A percentile compares a stretch with the other conserved stretches of the same genome.
Conservation (phyloP, 352 stramenopile species). For the Phytophthora rubi region DNA sequence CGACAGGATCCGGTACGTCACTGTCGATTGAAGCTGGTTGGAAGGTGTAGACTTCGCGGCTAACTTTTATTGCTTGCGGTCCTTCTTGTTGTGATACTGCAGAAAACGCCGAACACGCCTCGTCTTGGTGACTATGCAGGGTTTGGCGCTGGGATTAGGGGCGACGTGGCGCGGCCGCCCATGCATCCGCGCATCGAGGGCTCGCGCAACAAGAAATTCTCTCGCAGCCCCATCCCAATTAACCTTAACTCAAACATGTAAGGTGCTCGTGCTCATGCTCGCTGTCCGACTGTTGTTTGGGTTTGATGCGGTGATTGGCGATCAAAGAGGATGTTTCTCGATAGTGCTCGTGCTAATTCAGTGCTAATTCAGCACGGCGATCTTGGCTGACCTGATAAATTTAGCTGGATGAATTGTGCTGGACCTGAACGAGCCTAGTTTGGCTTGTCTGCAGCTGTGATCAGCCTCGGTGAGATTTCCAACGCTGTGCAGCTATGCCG, state of each 20-base stretch:
- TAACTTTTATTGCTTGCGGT: slow-evolving; percentile 5
- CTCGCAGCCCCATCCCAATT: slow-evolving; percentile 70
- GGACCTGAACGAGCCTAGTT: not conserved
- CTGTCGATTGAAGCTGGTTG: not conserved
- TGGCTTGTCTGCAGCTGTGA: not conserved
- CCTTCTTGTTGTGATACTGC: not conserved
- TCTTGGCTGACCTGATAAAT: not conserved
- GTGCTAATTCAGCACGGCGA: slow-evolving; percentile 1
- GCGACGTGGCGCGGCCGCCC: slow-evolving; percentile 39
- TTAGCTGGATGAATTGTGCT: not conserved
- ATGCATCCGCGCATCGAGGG: slow-evolving; percentile 59
- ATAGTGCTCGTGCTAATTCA: not conserved
- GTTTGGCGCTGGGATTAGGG: slow-evolving; percentile 22
- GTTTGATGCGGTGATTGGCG: not conserved
- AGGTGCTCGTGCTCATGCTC: not conserved
- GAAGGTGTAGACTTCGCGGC: not conserved
- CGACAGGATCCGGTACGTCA: slow-evolving; percentile 52
- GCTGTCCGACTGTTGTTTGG: not conserved
- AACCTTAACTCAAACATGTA: slow-evolving; percentile 49
- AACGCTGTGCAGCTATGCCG: slow-evolving; percentile 3
- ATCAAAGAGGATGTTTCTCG: not conserved
- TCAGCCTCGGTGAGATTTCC: not conserved
- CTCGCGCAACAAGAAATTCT: slow-evolving; percentile 80
- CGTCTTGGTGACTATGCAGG: slow-evolving; percentile 25
- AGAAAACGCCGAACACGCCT: slow-evolving; percentile 45